A percentile compares a stretch with the other conserved stretches of the same genome.
These are phyloP conservation scores for Linderina pennispora DNA, from an alignment of 192 early-diverging fungal species.

Conservation along the genomic window DNA sequence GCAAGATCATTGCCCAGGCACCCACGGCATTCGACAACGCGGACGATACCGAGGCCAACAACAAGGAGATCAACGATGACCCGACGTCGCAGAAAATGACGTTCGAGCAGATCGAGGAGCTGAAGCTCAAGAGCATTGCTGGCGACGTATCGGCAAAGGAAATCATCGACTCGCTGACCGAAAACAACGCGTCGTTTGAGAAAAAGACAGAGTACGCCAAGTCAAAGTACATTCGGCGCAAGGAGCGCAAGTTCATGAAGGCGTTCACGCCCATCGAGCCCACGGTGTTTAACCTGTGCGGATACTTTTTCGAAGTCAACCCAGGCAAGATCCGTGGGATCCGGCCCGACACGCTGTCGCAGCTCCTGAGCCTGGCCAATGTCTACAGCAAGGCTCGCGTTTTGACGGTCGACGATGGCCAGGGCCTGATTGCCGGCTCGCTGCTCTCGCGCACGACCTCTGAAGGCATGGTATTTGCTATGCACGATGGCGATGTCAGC, in stretches of 20 bases:
- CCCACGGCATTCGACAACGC: slow-evolving; percentile 36
- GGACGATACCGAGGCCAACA: slow-evolving; percentile 75
- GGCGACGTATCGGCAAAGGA: slow-evolving; percentile 64
- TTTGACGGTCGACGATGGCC: slow-evolving; percentile 86
- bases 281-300: slow-evolving; percentile 66
- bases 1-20: slow-evolving; percentile 26
- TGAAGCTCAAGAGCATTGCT: slow-evolving; percentile 66
- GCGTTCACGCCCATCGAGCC: slow-evolving; percentile 73
- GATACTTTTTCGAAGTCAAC: slow-evolving; percentile 74
- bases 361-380: slow-evolving; percentile 79
- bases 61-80: slow-evolving; percentile 74
- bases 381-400: slow-evolving; percentile 64
- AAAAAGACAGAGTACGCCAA: slow-evolving; percentile 94
- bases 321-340: slow-evolving; percentile 68
- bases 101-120: slow-evolving; percentile 71
- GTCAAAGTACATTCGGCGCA: slow-evolving; percentile 89
- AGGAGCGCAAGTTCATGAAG: slow-evolving; percentile 82
- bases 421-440: slow-evolving; percentile 75
- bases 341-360: slow-evolving; percentile 87
- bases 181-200: slow-evolving; percentile 79
- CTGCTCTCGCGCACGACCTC: slow-evolving; percentile 75
- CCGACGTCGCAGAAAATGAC: slow-evolving; percentile 70
- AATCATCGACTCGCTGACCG: slow-evolving; percentile 75
- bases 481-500: slow-evolving; percentile 68
- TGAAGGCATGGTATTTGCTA: slow-evolving; percentile 56